Evolutionary conservation across 2,329 filamentous ascomycete species (phyloP).

Genomic region (Fusarium incarnatum): DNA sequence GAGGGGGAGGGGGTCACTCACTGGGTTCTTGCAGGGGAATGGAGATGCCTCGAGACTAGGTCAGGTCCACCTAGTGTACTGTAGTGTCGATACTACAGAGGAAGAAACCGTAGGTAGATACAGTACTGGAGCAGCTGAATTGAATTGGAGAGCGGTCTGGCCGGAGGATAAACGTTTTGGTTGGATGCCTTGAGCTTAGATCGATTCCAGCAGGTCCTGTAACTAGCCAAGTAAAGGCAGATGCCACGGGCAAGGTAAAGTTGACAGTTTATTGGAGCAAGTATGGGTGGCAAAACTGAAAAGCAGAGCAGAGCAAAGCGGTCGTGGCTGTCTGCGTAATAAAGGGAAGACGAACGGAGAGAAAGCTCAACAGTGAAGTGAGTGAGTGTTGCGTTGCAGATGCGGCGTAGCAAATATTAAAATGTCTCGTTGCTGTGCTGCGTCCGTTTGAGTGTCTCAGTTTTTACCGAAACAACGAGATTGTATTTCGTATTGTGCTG

Average conservation of each 20-base stretch:
- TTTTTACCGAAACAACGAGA: slow-evolving; percentile 28
- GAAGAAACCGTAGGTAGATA: slow-evolving; percentile 5
- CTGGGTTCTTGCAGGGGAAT: slow-evolving; percentile 20
- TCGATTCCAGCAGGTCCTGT: background rate
- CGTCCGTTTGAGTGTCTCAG: slow-evolving; percentile 38
- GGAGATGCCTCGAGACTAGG: slow-evolving; percentile 40
- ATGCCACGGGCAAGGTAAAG: slow-evolving; percentile 18
- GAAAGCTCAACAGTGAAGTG: slow-evolving; percentile 12
- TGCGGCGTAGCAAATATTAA: slow-evolving; percentile 34
- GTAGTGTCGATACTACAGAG: background rate
- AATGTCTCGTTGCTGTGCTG: slow-evolving; percentile 32
- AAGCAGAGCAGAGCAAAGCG: slow-evolving; percentile 28
- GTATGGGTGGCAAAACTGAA: slow-evolving; percentile 28
- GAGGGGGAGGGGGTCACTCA: slow-evolving; percentile 11
- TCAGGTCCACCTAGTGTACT: slow-evolving; percentile 22
- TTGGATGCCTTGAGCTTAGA: slow-evolving; percentile 19
- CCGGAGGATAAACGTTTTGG: slow-evolving; percentile 26
- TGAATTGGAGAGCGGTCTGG: slow-evolving; percentile 23
- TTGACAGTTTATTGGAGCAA: slow-evolving; percentile 2
- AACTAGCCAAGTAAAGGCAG: slow-evolving; percentile 9
- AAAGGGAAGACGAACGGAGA: background rate
- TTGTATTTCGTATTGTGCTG: slow-evolving; percentile 20
- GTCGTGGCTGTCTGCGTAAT: slow-evolving; percentile 18
- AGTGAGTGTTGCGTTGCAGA: slow-evolving; percentile 32
- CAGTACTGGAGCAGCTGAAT: background rate